Evolutionary conservation across 768 basidiomycete species (phyloP), one percentile per base, ranked within the genome.

Genomic region (Tylopilus rubrobrunneus): DNA sequence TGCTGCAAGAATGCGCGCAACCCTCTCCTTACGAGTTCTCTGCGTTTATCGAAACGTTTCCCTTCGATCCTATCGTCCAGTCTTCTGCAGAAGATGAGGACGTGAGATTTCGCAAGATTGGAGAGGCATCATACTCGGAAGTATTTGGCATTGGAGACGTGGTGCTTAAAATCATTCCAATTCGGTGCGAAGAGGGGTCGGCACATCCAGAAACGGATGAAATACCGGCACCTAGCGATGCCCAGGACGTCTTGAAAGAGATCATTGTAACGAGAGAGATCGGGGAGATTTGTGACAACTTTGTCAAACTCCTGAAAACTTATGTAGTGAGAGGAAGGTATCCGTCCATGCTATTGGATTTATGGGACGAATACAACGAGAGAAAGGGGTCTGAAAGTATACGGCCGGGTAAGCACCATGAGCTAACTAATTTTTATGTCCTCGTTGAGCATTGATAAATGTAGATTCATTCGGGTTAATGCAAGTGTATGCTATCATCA

Each of bases 101-200:
- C 56, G 55, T 69, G 23, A 69, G 52, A 7, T 92, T 93, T 70
- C 76, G 72, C 59, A 99, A 99, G 71, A 85, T 98, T 44, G 96
- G 96, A 40, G 97, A 99, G 73, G 97, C 97, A 7, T 92, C 89
- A 46, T 99, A 89, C 70, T 96, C 92, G 0, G 97, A 99, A 66
- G 97, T 99, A 28, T 99, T 92, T 68, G 88, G 88, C 8, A 86
- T 94, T 48, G 87, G 87, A 3, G 82, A 89, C 59, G 83, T 95
- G 33, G 93, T 95, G n/a, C 77, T 95, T 58, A 96, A 95, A 74
- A 79, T 97, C 43, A 84, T 95, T 36, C 93, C 92, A 7, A 70
- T 94, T 36, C 76, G 83, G 47, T 75, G 81, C 56, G 84, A 85
- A 61, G 73, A 34, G n/a, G 55, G 56, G 28, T 45, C 39, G 5